phyloP scores from a whole-genome alignment of 257 asterid genomes.

The Ophiorrhiza pumila region DNA sequence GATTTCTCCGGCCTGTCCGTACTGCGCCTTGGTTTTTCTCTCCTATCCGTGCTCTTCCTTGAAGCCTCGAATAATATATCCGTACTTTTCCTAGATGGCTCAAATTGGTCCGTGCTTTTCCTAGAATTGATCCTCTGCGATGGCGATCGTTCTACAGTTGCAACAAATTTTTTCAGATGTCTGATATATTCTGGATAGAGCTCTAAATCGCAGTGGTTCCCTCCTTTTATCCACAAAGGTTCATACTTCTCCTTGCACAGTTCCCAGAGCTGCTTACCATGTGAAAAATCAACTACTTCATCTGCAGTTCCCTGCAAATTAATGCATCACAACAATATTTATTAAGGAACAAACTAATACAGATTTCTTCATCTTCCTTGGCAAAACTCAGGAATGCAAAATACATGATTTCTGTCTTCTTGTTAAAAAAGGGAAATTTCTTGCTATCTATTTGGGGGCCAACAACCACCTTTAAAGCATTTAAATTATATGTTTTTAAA shows the following conservation, averaged over 20 bases:
- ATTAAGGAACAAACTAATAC: no score
- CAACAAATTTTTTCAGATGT: conserved; percentile 71
- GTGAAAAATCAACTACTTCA: conserved; percentile 84
- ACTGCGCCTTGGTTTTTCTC: conserved; percentile 81
- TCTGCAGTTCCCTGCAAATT: conserved; percentile 75
- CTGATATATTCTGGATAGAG: conserved; percentile 75
- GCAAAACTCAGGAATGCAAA: background rate
- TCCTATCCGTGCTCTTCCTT: conserved; percentile 79
- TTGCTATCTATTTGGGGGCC: background rate
- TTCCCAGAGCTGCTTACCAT: conserved; percentile 87
- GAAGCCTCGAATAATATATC: conserved; percentile 66
- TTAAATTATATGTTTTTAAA: background rate
- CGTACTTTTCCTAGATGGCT: conserved; percentile 69
- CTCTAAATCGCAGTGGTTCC: conserved; percentile 78
- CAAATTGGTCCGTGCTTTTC: conserved; percentile 66
- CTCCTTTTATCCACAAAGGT: conserved; percentile 87
- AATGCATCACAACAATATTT: conserved; percentile 4
- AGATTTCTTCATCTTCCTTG: no score
- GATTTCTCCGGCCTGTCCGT: conserved; percentile 63
- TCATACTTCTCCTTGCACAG: conserved; percentile 82
- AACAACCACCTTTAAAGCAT: background rate
- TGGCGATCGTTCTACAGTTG: conserved; percentile 69
- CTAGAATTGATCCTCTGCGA: conserved; percentile 64
- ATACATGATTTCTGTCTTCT: no score
- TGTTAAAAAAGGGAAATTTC: no score